Percentiles rank a stretch among this genome's conserved stretches.
These are phyloP conservation scores for Agaricus subrufescens DNA, from an alignment of 768 basidiomycete genomes.

Conservation along the genomic window DNA sequence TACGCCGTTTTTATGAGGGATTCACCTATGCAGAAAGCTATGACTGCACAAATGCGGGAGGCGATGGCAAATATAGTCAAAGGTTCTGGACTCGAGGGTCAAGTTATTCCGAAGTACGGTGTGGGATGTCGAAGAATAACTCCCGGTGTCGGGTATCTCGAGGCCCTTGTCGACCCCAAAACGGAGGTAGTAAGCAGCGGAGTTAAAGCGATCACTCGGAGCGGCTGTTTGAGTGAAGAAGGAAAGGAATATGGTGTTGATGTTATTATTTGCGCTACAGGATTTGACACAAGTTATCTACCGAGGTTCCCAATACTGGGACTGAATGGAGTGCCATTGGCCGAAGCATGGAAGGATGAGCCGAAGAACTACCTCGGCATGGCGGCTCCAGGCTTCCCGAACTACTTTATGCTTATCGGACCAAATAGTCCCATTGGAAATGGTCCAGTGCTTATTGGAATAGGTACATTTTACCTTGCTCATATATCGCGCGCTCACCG, in stretches of 20 bases:
- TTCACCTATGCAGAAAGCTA: constrained; percentile 27
- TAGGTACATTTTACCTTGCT: constrained; percentile 18
- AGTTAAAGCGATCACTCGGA: constrained; percentile 23
- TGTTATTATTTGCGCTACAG: constrained; percentile 33
- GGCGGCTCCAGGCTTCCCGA: constrained; percentile 27
- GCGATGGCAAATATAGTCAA: constrained; percentile 38
- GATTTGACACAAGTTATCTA: constrained; percentile 27
- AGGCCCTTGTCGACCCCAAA: constrained; percentile 22
- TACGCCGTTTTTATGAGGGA: constrained; percentile 24
- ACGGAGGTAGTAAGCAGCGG: constrained; percentile 25
- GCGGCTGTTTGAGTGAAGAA: constrained; percentile 22
- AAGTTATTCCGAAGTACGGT: constrained; percentile 28
- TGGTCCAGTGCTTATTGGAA: constrained; percentile 24
- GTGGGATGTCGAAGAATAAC: constrained; percentile 32
- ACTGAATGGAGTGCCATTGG: constrained; percentile 18
- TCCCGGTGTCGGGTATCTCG: constrained; percentile 29
- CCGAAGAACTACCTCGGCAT: constrained; percentile 26
- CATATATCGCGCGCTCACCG: background rate
- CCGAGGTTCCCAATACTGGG: constrained; percentile 27
- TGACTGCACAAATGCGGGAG: constrained; percentile 18
- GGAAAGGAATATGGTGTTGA: constrained; percentile 29
- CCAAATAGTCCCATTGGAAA: constrained; percentile 32
- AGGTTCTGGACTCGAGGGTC: constrained; percentile 36
- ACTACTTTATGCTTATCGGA: constrained; percentile 27
- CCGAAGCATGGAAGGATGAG: constrained; percentile 27